These are phyloP conservation scores for Coelastrella sp. DNA, from an alignment of 139 green algal genomes.

Conservation along the genomic window DNA sequence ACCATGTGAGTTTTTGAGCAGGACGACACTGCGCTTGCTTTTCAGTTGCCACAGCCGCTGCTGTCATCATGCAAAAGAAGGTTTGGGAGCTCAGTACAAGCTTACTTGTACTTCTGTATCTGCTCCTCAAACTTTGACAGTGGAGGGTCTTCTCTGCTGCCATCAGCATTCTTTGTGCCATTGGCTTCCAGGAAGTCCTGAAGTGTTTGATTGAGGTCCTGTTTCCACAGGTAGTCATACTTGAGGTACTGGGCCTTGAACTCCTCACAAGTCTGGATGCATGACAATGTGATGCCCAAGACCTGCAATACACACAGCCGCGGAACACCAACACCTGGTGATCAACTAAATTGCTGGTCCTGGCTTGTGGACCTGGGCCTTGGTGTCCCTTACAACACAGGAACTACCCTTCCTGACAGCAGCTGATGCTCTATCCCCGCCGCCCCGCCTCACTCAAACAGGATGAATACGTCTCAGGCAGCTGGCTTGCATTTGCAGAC, in stretches of 20 bases:
- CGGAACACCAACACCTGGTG: neutral
- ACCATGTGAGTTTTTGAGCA: too few species aligned
- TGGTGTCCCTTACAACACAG: neutral
- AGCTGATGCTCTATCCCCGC: too few species aligned
- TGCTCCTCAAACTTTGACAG: slow-evolving; percentile 86
- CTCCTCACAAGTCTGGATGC: slow-evolving; percentile 80
- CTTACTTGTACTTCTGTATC: slow-evolving; percentile 56
- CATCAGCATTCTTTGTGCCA: slow-evolving; percentile 61
- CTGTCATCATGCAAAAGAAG: neutral
- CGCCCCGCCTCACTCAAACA: too few species aligned
- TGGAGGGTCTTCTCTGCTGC: slow-evolving; percentile 75
- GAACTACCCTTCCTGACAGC: too few species aligned
- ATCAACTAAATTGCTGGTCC: neutral
- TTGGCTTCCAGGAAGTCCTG: slow-evolving; percentile 73
- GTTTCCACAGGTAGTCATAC: slow-evolving; percentile 89
- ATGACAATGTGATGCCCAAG: slow-evolving; percentile 73
- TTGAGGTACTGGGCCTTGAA: slow-evolving; percentile 82
- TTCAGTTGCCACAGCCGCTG: too few species aligned
- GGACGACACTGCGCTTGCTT: too few species aligned
- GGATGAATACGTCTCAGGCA: too few species aligned
- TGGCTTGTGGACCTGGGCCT: too few species aligned
- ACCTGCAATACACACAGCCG: slow-evolving; percentile 46
- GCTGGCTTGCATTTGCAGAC: too few species aligned
- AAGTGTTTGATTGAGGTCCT: slow-evolving; percentile 76
- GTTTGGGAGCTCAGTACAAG: neutral